A percentile compares a stretch with the other conserved stretches of the same genome.
Evolutionary conservation across 768 basidiomycete genomes (phyloP).

Genomic region (Tricholoma sp.): DNA sequence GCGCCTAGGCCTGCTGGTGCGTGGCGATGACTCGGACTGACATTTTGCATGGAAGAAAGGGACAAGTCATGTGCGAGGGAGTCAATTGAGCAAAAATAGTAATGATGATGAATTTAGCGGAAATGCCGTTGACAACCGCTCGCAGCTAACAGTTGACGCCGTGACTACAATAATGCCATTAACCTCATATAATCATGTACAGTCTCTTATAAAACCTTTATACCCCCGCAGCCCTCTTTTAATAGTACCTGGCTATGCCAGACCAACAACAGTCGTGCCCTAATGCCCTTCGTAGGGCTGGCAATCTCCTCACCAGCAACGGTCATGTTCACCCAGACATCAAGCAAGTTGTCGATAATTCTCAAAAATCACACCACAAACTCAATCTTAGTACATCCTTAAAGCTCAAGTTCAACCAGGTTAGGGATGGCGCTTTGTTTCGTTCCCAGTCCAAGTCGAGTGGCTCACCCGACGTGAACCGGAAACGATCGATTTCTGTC

Average conservation of each 20-base stretch:
- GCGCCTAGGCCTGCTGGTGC: neutral
- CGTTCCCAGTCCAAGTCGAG: conserved; percentile 15
- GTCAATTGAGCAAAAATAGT: neutral
- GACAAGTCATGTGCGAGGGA: neutral
- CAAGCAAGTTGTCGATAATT: conserved; percentile 16
- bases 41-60: neutral
- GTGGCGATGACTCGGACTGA: neutral
- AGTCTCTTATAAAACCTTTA: neutral
- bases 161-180: neutral
- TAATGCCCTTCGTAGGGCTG: conserved; percentile 30
- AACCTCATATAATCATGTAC: neutral
- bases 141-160: neutral
- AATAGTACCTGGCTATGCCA: neutral
- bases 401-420: conserved; percentile 29
- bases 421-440: conserved; percentile 25
- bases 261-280: neutral
- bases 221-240: neutral
- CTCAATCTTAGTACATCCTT: conserved; percentile 26
- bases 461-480: too few species aligned
- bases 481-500: conserved; percentile 9
- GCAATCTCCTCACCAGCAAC: conserved; percentile 27
- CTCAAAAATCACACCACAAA: neutral
- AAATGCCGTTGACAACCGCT: neutral
- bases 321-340: conserved; percentile 15
- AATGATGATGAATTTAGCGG: neutral